Base-by-base conservation (phyloP, 1,284 basidiomycete genomes). In the Termitomyces sp. region DNA sequence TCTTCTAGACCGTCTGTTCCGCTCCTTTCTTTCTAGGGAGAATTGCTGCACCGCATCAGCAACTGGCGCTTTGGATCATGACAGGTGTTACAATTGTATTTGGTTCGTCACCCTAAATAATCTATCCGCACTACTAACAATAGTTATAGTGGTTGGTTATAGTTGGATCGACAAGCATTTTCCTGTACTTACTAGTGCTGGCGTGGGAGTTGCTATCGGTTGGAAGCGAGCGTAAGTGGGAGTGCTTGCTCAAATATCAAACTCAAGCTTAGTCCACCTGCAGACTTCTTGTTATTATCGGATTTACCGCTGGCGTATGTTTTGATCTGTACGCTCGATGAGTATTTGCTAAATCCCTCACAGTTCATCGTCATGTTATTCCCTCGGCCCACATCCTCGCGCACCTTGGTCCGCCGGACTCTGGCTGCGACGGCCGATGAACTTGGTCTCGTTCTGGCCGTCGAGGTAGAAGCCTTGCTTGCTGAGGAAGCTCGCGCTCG, bases 331-430 rank as follows among this genome's bases (percentile, higher is more conserved):
- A 8, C 17, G 13, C 15, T 47, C 15, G 15, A 28, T 12, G 41
- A 28, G 10, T 17, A 10, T 30, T 45, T 34, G 34, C 48, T 56
- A 31, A 51, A 13, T 44, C 28, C 19, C 17, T 47, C 31, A 41
- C 7, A 73, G 72, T 72, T 71, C 53, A 69, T 76, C 34, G 69
- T 73, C 12, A 76, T 76, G 74, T 58, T 76, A 46, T 74, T 75
- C 60, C 74, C 74, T 3, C 67, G 66, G n/a, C 72, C 71, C 3
- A 69, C 67, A 8, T 75, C 74, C 0, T 65, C 70, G 26, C 71
- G 73, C 5, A 68, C 67, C 5, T 64, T 76, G 13, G 73, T 76
- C 10, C 69, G 74, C 34, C 65, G 68, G 42, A 73, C 73, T 0
- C 65, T 75, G 13, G 70, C 70, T 3, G 72, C 70, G 6, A 65